Base-by-base conservation (phyloP, 192 early-diverging fungal genomes). In the Coemansia sp. region DNA sequence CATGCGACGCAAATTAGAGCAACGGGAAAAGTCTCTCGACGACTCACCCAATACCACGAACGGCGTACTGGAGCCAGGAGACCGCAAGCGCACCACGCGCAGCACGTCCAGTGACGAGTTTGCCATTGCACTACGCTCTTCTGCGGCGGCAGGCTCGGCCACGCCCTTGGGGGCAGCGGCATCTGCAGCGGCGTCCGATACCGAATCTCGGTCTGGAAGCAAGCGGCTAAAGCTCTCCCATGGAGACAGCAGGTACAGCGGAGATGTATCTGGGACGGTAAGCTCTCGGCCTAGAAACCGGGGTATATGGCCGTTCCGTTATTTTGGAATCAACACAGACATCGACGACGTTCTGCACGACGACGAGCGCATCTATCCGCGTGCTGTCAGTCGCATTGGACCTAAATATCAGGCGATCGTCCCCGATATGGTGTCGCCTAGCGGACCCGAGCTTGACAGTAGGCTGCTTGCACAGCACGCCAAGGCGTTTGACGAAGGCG, bases 281-380 rank as follows among this genome's bases (percentile, higher is more conserved):
- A 71, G 76, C 34, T 71, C 64, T 29, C 71, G 70, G 25, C 81
- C 41, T 59, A 74, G 42, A 75, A 78, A 76, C 73, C 82, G 58
- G 49, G 86, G 70, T 15, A 82, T 88, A 79, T 96, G 93, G 92
- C 94, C 94, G 10, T 96, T 89, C 66, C 83, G 91, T 14, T 96
- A 96, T 66, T 92, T 94, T 83, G 92, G 92, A 15, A 85, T 92
- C 20, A 88, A 93, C 71, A 86, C 89, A 0, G 85, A 90, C 43
- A 86, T 90, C 19, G 81, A 84, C 7, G 90, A 92, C 43, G 86
- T 94, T 38, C 55, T 83, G 74, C 85, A 87, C 70, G 83, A 85
- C 19, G 88, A 90, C 69, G 91, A 89, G 71, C 89, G 86, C 36
- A 93, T 88, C 29, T 90, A 91, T 76, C 92, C 86, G 41, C 87